Base-by-base conservation (phyloP, 352 stramenopile species). In the Pythium sukuiense region DNA sequence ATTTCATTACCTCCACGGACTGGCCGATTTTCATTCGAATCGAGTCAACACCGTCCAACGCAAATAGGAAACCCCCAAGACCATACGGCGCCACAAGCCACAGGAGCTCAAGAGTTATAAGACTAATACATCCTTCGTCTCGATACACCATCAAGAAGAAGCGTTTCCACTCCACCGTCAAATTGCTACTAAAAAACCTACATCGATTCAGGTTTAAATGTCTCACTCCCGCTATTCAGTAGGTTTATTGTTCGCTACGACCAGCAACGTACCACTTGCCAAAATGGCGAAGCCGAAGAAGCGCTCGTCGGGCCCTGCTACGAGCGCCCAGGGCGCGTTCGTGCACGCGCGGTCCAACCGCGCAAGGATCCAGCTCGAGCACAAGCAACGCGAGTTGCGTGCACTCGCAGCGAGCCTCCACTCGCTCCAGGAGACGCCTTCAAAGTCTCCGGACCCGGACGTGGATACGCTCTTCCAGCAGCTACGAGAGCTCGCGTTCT, bases 321-420 rank as follows among this genome's bases (percentile, higher is more conserved):
- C 53, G 14, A 24, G 43, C 5, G 26, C 57, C 20, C 52, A 29
- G 26, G 37, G 27, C 35, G 49, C 49, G 41, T 18, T 50, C 30
- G 35, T 69, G 27, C 49, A 62, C 37, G 30, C 55, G 24, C 63
- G 46, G 7, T 75, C 69, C 6, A 64, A 81, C 55, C 74, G 74
- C n/a, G 76, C 85, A 61, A 78, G 73, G 29, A 67, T 76, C 32
- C 65, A 74, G 33, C 50, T 83, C 20, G 76, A 77, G 0, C 58
- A 74, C n/a, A 93, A 93, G 70, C 71, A 89, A 67, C 73, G 59
- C 11, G 37, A 87, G 52, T 57, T 93, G 46, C 85, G 83, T 6
- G 52, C 55, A 2, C 59, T 75, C 7, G 45, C 76, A 20, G 26
- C 67, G 16, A 61, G 62, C 6, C 61, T 93, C 48, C 76, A 61